Base-by-base conservation (phyloP, 768 basidiomycete species). In the Suillus discolor region DNA sequence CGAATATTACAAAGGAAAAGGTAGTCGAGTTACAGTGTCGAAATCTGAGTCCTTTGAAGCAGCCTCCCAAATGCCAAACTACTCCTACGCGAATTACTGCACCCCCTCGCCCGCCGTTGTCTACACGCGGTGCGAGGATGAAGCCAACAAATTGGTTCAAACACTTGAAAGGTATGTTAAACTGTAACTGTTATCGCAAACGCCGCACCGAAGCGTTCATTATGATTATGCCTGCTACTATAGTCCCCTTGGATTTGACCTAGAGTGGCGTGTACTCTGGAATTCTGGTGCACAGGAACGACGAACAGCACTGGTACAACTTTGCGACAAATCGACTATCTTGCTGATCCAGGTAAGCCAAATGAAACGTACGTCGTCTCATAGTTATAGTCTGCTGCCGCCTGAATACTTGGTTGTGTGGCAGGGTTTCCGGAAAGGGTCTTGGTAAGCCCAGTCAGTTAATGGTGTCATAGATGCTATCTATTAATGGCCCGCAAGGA, bases 181-280 rank as follows among this genome's bases (percentile, higher is more conserved):
- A 13, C 18, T 47, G 36, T n/a, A 6, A 23, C 3, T 9, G 34
- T 31, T 4, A 12, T 7, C 9, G 44, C 4, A 34, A 38, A 16
- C 7, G 4, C 28, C 31, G 7, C 20, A n/a, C 25, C 18, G 12
- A 60, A 45, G 12, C 2, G 18, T 28, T 64, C 53, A 67, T 13
- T 18, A 23, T 49, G 23, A n/a, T n/a, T n/a, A 20, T 20, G 5
- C n/a, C 45, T 23, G n/a, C n/a, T 53, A 49, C 9, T 39, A 28
- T 51, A 84, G 83, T 2, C 80, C 85, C 11, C 53, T 85, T 12
- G 85, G 85, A 8, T 83, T 85, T 36, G 85, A 85, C 71, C 74
- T 85, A 49, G 84, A 85, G 69, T 85, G 84, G 84, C 73, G 76
- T 18, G 77, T 82, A 23, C 69, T 71, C 54, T 78, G 74, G 62